Evolutionary conservation across 345 rosid species (phyloP).

Genomic region (Trapa incisa): DNA sequence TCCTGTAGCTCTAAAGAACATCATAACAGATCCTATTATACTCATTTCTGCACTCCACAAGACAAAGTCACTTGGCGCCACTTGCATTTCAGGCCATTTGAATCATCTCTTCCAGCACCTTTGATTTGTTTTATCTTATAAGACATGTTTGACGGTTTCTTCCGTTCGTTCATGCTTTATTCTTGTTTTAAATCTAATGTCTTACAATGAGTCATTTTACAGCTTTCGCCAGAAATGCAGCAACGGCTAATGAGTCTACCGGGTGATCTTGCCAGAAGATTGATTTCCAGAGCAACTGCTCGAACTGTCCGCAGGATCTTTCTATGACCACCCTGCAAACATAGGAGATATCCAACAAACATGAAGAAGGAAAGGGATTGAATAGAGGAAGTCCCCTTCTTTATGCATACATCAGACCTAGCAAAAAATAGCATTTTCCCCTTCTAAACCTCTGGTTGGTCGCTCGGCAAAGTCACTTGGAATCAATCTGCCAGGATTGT

Average conservation of each 20-base stretch:
- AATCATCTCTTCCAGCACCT: too few species aligned
- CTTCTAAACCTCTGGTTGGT: background rate
- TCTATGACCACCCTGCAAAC: slow-evolving; percentile 21
- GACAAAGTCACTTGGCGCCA: background rate
- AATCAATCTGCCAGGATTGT: background rate
- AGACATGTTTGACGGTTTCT: background rate
- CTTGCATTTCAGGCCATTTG: background rate
- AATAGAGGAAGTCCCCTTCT: background rate
- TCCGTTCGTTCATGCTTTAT: background rate
- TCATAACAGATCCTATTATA: background rate
- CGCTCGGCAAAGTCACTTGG: background rate
- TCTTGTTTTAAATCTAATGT: background rate
- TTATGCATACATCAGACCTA: background rate
- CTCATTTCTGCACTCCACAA: background rate
- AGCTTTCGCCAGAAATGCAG: slow-evolving; percentile 77
- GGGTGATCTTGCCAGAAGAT: slow-evolving; percentile 53
- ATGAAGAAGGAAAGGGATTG: too few species aligned
- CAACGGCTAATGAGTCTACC: slow-evolving; percentile 69
- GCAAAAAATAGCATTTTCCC: background rate
- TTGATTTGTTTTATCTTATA: background rate
- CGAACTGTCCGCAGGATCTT: slow-evolving; percentile 64
- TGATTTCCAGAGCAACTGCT: slow-evolving; percentile 65
- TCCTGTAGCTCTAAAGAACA: background rate
- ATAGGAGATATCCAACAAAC: too few species aligned
- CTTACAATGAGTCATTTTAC: slow-evolving; percentile 8